Base-by-base conservation (phyloP, 2,329 filamentous ascomycete genomes). In the Conoideocrella luteorostrata region DNA sequence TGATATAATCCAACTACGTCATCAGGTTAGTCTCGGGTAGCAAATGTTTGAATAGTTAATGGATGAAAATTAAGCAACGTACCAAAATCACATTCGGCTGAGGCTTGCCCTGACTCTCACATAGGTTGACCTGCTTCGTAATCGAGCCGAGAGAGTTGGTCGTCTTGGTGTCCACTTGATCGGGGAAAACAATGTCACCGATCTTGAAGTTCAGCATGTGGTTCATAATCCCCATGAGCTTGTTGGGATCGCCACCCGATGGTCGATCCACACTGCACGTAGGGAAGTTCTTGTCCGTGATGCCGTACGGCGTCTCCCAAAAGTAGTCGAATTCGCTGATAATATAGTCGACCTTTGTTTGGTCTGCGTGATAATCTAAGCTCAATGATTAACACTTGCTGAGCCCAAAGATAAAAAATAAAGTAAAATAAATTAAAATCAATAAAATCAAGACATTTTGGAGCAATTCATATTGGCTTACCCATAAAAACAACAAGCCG, bases 271-370 rank as follows among this genome's bases (percentile, higher is more conserved):
- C 70, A 10, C 67, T 66, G 64, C 86, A 91, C 33, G 74, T 75
- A 55, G 80, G 79, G 55, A 85, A 82, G 13, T 66, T 68, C 1
- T 72, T 62, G 39, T 75, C 66, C 1, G 72, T 76, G 48, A 81
- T 78, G 50, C 85, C 79, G 63, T 75, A 90, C 1, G 76, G 71
- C 35, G 84, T 91, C 60, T 91, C 86, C 68, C 84, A 89, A 51
- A 84, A 75, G 62, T 79, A 80, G 20, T 66, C 63, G 56, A 81
- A 86, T 57, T 85, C 74, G 56, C 77, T 69, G 44, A 84, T 68
- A 43, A 86, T 77, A 56, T 82, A 86, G 21, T 76, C 68, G n/a
- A 78, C 73, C 39, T 66, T 59, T 24, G 55, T 61, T 2, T 64
- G 67, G 48, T 79, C 68, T 45, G 69, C 59, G 40, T 72, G 56